phyloP scores from a whole-genome alignment of 2,329 filamentous ascomycete species.

The Helotiales sp. region DNA sequence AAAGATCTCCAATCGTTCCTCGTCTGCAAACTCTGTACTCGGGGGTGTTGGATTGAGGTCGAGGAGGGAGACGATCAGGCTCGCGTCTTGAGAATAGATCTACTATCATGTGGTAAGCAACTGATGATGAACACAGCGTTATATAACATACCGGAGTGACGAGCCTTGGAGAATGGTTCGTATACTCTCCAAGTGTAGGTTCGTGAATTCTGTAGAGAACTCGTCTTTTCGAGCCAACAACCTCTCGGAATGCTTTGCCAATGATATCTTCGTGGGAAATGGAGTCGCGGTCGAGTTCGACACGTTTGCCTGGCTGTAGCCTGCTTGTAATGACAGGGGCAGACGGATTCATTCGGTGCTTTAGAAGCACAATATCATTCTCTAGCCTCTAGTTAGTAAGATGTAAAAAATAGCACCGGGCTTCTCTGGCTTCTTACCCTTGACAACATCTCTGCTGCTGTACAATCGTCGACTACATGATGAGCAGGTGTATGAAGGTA shows the following conservation, averaged over 20 bases:
- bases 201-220: constrained; percentile 47
- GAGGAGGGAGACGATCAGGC: constrained; percentile 72
- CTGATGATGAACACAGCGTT: background rate
- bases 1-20: constrained; percentile 66
- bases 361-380: constrained; percentile 34
- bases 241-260: constrained; percentile 27
- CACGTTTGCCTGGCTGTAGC: constrained; percentile 39
- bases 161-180: constrained; percentile 62
- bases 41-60: constrained; percentile 72
- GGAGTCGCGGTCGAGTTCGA: constrained; percentile 25
- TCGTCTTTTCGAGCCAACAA: constrained; percentile 21
- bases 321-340: constrained; percentile 41
- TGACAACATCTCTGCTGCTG: constrained; percentile 14
- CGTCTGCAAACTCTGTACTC: constrained; percentile 55
- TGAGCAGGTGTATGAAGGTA: background rate
- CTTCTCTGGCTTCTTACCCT: too few relatives aligned
- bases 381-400: constrained; percentile 22
- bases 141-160: constrained; percentile 68
- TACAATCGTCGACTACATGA: constrained; percentile 9
- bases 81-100: constrained; percentile 76
- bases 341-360: constrained; percentile 14
- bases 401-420: too few relatives aligned
- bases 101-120: constrained; percentile 37
- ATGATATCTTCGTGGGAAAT: constrained; percentile 42
- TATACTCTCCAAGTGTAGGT: constrained; percentile 73